Evolutionary conservation across 768 basidiomycete species (phyloP).

Genomic region (Tubosaeta brunneosetosa): DNA sequence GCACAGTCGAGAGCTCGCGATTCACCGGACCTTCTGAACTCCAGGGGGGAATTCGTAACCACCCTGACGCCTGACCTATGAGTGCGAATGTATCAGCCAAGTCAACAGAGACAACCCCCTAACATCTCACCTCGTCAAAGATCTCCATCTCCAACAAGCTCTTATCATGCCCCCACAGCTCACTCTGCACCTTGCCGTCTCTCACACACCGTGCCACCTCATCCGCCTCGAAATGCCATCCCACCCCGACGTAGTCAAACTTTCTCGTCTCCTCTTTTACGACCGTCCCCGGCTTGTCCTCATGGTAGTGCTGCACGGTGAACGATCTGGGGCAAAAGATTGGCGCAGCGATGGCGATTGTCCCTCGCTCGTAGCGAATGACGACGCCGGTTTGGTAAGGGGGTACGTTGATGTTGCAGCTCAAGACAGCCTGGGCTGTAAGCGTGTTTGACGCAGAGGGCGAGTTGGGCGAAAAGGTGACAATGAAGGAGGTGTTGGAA

Average conservation of each 20-base stretch:
- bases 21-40: conserved; percentile 44
- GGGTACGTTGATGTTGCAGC: conserved; percentile 59
- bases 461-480: conserved; percentile 58
- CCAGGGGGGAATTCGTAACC: conserved; percentile 59
- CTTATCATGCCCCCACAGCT: conserved; percentile 73
- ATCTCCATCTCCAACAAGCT: conserved; percentile 77
- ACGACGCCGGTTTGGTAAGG: conserved; percentile 47
- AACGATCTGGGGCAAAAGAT: conserved; percentile 65
- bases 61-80: conserved; percentile 63
- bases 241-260: conserved; percentile 61
- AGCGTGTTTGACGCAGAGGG: conserved; percentile 34
- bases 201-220: conserved; percentile 77
- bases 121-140: conserved; percentile 68
- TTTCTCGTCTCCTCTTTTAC: conserved; percentile 53
- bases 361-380: conserved; percentile 73
- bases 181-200: conserved; percentile 70
- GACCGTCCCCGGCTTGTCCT: conserved; percentile 38
- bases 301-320: conserved; percentile 57
- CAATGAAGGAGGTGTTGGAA: conserved; percentile 65
- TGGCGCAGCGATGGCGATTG: conserved; percentile 58
- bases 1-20: no score
- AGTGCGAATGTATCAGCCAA: conserved; percentile 8
- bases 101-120: background rate
- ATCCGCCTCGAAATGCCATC: conserved; percentile 86
- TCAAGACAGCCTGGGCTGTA: conserved; percentile 67